Percentiles rank a stretch among this genome's conserved stretches.
Conservation (phyloP, 1,284 basidiomycete genomes). For the Lentinus polychrous region DNA sequence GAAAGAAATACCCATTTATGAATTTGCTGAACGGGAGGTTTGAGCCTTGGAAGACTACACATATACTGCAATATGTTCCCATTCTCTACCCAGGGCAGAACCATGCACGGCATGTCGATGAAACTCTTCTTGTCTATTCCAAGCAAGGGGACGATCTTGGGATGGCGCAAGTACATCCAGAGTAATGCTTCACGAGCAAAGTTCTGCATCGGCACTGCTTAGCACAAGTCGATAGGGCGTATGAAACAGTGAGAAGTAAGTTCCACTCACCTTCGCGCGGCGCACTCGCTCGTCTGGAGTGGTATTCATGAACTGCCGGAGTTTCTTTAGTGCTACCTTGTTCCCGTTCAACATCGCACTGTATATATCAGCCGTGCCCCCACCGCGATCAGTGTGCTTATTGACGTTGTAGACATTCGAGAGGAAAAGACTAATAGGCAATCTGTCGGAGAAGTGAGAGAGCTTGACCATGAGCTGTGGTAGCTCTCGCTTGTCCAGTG, state of each 20-base stretch:
- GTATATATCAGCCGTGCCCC: slow-evolving; percentile 4
- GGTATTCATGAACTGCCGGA: not conserved
- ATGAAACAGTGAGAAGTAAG: no score
- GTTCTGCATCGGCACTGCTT: not conserved
- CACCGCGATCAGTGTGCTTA: not conserved
- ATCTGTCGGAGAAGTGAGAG: not conserved
- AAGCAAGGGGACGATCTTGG: slow-evolving; percentile 6
- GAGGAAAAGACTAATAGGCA: not conserved
- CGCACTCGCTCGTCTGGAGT: not conserved
- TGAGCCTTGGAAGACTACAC: not conserved
- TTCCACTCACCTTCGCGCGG: not conserved
- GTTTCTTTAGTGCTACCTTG: slow-evolving; percentile 5
- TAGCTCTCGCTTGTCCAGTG: not conserved
- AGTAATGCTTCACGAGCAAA: slow-evolving; percentile 2
- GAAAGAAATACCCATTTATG: not conserved
- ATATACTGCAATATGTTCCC: not conserved
- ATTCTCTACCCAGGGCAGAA: slow-evolving; percentile 3
- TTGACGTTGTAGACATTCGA: not conserved
- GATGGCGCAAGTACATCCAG: slow-evolving; percentile 6
- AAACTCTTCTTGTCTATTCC: slow-evolving; percentile 1
- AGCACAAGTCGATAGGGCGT: not conserved
- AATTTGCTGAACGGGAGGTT: not conserved
- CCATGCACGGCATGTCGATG: slow-evolving; percentile 3
- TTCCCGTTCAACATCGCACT: not conserved
- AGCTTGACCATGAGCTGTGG: not conserved